Evolutionary conservation across 257 asterid genomes (phyloP).

Genomic region (Nicotiana attenuata): DNA sequence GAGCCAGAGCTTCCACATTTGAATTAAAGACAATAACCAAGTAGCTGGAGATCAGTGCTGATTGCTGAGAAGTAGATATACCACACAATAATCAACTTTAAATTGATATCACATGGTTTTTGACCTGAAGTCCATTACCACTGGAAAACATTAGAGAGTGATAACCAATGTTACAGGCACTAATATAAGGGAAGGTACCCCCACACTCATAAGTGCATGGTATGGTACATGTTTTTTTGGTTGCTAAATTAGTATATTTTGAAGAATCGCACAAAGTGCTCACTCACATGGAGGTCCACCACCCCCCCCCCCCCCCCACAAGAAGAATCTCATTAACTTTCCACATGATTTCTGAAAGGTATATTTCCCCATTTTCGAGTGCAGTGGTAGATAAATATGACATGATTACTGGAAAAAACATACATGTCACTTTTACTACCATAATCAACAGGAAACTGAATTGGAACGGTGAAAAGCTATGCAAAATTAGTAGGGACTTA

Average conservation of each 20-base stretch:
- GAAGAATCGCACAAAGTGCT: neutral
- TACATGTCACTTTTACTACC: neutral
- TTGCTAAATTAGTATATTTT: neutral
- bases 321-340: neutral
- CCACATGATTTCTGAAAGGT: neutral
- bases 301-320: neutral
- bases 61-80: neutral
- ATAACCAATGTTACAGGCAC: neutral
- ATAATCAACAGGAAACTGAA: neutral
- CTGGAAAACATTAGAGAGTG: neutral
- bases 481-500: constrained; percentile 15
- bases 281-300: neutral
- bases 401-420: neutral
- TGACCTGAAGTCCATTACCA: neutral
- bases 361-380: neutral
- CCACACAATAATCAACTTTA: neutral
- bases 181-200: neutral
- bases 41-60: neutral
- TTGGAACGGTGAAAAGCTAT: neutral
- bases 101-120: neutral
- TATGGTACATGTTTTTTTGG: neutral
- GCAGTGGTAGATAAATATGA: neutral
- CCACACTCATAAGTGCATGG: neutral
- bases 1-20: neutral
- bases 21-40: neutral